Conservation (phyloP, 352 stramenopile species). For the Thalassiosira livingstoniorum region DNA sequence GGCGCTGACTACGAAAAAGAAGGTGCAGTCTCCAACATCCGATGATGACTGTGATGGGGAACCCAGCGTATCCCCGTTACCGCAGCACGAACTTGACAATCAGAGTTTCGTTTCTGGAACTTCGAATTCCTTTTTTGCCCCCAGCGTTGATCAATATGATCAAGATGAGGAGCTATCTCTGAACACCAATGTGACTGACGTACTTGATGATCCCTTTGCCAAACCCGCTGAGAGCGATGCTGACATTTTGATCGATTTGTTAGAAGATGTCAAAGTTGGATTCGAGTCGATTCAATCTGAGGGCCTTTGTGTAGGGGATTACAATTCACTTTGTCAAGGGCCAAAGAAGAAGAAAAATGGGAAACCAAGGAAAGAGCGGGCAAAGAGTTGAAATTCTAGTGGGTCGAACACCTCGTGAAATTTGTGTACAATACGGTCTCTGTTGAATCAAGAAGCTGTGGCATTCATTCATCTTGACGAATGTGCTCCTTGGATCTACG, state of each 20-base stretch:
- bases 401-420: too few species aligned
- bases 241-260: constrained; percentile 34
- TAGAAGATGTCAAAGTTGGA: constrained; percentile 44
- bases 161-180: neutral
- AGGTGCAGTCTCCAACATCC: neutral
- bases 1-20: neutral
- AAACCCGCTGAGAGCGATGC: neutral
- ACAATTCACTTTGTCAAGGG: neutral
- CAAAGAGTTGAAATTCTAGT: too few species aligned
- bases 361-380: too few species aligned
- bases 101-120: too few species aligned
- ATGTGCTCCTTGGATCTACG: too few species aligned
- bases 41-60: neutral
- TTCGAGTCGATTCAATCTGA: constrained; percentile 43
- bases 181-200: neutral
- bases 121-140: too few species aligned
- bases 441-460: too few species aligned
- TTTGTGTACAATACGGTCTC: too few species aligned
- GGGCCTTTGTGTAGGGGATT: constrained; percentile 24
- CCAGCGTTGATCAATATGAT: constrained; percentile 13
- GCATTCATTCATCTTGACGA: too few species aligned
- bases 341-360: too few species aligned
- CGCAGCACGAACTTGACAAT: too few species aligned
- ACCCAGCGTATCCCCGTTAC: too few species aligned
- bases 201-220: neutral